phyloP scores from a whole-genome alignment of 177 flowering plant species.

The Telopea speciosissima region DNA sequence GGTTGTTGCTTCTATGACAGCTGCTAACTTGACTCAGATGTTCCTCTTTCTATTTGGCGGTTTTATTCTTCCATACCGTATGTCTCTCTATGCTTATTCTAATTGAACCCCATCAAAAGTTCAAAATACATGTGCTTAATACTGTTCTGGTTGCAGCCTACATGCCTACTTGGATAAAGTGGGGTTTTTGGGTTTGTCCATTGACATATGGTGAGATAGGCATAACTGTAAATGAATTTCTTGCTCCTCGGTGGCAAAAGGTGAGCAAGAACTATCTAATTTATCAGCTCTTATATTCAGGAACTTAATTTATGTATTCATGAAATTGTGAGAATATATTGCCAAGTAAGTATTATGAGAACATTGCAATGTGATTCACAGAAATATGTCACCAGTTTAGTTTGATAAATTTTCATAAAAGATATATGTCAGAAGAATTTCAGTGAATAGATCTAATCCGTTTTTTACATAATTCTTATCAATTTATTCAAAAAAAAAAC shows the following conservation, averaged over 20 bases:
- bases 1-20: conserved; percentile 34
- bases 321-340: no score
- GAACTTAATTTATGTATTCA: no score
- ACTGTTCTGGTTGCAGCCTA: conserved; percentile 39
- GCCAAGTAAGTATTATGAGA: no score
- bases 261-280: conserved; percentile 6
- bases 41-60: conserved; percentile 45
- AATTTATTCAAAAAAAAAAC: no score
- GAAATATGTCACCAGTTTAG: not conserved
- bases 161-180: conserved; percentile 51
- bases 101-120: no score
- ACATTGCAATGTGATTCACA: no score
- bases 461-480: no score
- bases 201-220: not conserved
- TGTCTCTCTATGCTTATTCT: conserved; percentile 13
- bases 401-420: not conserved
- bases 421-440: not conserved
- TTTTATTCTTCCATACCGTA: conserved; percentile 54
- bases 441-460: no score
- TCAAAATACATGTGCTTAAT: no score
- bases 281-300: not conserved
- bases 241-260: conserved; percentile 9
- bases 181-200: not conserved
- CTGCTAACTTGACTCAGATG: conserved; percentile 33
- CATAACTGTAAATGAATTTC: not conserved